A percentile compares a stretch with the other conserved stretches of the same genome.
Evolutionary conservation across 345 rosid species (phyloP).

Genomic region (Heritiera fomes): DNA sequence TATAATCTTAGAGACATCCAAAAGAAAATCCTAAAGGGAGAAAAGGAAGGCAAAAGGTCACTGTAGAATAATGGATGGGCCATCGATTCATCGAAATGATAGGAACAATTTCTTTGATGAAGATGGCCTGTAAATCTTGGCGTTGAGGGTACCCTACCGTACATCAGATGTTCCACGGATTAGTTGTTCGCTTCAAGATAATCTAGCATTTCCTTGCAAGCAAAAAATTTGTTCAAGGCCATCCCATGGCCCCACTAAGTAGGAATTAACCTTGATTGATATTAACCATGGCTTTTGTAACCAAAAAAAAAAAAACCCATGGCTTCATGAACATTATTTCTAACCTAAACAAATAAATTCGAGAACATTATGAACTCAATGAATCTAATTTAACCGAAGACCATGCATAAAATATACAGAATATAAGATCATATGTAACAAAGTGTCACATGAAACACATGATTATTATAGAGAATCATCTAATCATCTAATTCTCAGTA

Average conservation of each 20-base stretch:
- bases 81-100: not conserved
- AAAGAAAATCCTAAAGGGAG: not conserved
- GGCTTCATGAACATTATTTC: no score
- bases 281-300: no score
- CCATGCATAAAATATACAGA: not conserved
- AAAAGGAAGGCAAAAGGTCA: not conserved
- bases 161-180: not conserved
- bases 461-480: no score
- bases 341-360: not conserved
- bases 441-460: no score
- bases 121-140: not conserved
- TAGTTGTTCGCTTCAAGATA: not conserved
- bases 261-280: not conserved
- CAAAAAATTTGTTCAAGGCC: not conserved
- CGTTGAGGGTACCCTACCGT: not conserved
- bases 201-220: constrained; percentile 10
- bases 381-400: not conserved
- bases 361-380: not conserved
- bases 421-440: no score
- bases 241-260: not conserved
- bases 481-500: no score
- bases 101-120: not conserved
- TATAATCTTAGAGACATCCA: not conserved
- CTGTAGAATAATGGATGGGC: not conserved
- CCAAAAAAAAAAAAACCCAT: no score